These are phyloP conservation scores for Circinella minor DNA, from an alignment of 371 early-diverging fungal genomes.

Conservation along the genomic window DNA sequence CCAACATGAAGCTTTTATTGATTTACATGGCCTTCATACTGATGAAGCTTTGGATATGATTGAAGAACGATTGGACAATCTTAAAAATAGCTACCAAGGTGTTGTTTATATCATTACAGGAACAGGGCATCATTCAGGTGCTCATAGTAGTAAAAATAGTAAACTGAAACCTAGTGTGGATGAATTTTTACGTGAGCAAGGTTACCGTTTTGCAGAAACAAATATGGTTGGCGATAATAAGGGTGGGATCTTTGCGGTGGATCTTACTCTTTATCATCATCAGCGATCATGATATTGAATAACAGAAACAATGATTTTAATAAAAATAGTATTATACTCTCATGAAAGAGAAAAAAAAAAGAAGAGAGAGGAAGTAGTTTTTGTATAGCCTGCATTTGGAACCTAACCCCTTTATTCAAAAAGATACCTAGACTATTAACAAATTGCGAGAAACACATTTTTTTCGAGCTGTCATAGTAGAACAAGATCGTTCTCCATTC, in stretches of 20 bases:
- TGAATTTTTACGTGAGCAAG: constrained; percentile 31
- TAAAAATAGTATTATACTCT: too few relatives aligned
- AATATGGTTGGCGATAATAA: constrained; percentile 45
- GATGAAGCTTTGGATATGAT: constrained; percentile 60
- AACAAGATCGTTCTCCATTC: too few relatives aligned
- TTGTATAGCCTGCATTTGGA: too few relatives aligned
- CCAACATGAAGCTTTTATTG: constrained; percentile 58
- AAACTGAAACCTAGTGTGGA: constrained; percentile 48
- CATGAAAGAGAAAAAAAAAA: too few relatives aligned
- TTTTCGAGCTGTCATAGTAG: too few relatives aligned
- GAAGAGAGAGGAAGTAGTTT: too few relatives aligned
- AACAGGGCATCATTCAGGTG: constrained; percentile 38
- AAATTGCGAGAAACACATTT: too few relatives aligned
- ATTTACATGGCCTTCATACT: constrained; percentile 67
- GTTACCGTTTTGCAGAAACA: constrained; percentile 51
- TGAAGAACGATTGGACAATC: constrained; percentile 51
- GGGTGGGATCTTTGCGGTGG: constrained; percentile 52
- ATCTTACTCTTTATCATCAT: not conserved
- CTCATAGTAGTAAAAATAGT: constrained; percentile 43
- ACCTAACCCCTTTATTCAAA: too few relatives aligned
- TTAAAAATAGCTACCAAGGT: constrained; percentile 33
- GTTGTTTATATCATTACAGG: constrained; percentile 31
- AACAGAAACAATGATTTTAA: not conserved
- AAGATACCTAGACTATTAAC: too few relatives aligned
- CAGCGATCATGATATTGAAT: constrained; percentile 4